phyloP scores from a whole-genome alignment of 2,329 filamentous ascomycete species.

The Colletotrichum incanum region DNA sequence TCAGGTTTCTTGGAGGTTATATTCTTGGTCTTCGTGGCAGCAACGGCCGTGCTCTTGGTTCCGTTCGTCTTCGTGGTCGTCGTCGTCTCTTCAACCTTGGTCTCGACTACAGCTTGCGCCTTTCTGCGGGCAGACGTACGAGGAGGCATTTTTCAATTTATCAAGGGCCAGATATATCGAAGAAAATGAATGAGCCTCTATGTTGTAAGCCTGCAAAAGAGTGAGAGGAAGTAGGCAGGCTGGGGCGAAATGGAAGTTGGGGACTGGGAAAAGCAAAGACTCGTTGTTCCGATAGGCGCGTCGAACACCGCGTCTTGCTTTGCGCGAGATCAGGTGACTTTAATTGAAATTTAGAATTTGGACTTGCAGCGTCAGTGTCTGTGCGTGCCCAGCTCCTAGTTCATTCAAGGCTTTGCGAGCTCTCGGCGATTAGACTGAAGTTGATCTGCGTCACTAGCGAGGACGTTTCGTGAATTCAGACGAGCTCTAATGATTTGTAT shows the following conservation, averaged over 20 bases:
- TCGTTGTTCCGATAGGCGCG: slow-evolving; percentile 21
- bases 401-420: not conserved
- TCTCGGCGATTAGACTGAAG: not conserved
- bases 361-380: not conserved
- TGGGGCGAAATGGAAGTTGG: not conserved
- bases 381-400: not conserved
- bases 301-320: slow-evolving; percentile 23
- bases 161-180: no score
- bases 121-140: slow-evolving; percentile 54
- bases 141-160: slow-evolving; percentile 49
- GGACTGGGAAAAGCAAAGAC: slow-evolving; percentile 10
- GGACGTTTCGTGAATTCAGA: slow-evolving; percentile 7
- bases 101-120: slow-evolving; percentile 47
- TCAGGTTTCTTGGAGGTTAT: slow-evolving; percentile 42
- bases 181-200: not conserved
- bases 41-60: slow-evolving; percentile 25
- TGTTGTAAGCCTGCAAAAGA: not conserved
- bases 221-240: no score
- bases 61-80: slow-evolving; percentile 43
- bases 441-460: not conserved
- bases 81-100: slow-evolving; percentile 45
- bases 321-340: slow-evolving; percentile 39
- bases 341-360: slow-evolving; percentile 3
- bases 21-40: slow-evolving; percentile 32
- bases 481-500: not conserved